Evolutionary conservation across 2,329 filamentous ascomycete species (phyloP).

Genomic region (Calonectria naviculata): DNA sequence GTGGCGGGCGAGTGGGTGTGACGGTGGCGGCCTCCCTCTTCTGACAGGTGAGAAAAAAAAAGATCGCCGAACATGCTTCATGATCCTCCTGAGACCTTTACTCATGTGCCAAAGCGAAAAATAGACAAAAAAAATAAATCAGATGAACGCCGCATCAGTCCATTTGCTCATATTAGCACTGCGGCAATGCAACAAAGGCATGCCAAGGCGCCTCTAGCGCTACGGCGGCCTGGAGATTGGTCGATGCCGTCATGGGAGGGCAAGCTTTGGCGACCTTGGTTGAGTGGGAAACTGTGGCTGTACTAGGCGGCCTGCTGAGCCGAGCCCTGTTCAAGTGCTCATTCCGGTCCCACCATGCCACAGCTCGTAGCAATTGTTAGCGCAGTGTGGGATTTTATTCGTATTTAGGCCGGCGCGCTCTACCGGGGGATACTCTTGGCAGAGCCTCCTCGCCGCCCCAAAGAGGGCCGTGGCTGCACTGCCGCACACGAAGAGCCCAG

Average conservation of each 20-base stretch:
- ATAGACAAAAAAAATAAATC: not conserved
- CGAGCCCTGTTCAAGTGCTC: slow-evolving; percentile 7
- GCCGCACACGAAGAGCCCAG: slow-evolving; percentile 14
- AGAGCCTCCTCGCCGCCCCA: slow-evolving; percentile 6
- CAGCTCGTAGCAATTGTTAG: not conserved
- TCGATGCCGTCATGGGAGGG: slow-evolving; percentile 16
- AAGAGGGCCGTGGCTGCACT: slow-evolving; percentile 13
- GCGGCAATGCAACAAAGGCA: slow-evolving; percentile 14
- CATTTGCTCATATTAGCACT: slow-evolving; percentile 10
- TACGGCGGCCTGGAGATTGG: not conserved
- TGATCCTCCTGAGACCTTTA: not conserved
- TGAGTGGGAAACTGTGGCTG: slow-evolving; percentile 20
- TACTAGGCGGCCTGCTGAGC: slow-evolving; percentile 18
- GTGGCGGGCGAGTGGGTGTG: not conserved
- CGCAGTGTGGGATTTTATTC: not conserved
- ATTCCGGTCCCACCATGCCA: not conserved
- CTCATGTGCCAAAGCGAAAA: not conserved
- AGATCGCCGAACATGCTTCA: not conserved
- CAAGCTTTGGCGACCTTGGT: not conserved
- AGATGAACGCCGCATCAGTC: slow-evolving; percentile 16
- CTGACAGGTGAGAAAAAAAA: not conserved
- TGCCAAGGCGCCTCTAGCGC: slow-evolving; percentile 7
- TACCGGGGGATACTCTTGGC: not conserved
- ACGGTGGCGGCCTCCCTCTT: not conserved
- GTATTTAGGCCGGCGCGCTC: not conserved